These are phyloP conservation scores for Madurella fahalii DNA, from an alignment of 2,329 filamentous ascomycete species.

Conservation along the genomic window DNA sequence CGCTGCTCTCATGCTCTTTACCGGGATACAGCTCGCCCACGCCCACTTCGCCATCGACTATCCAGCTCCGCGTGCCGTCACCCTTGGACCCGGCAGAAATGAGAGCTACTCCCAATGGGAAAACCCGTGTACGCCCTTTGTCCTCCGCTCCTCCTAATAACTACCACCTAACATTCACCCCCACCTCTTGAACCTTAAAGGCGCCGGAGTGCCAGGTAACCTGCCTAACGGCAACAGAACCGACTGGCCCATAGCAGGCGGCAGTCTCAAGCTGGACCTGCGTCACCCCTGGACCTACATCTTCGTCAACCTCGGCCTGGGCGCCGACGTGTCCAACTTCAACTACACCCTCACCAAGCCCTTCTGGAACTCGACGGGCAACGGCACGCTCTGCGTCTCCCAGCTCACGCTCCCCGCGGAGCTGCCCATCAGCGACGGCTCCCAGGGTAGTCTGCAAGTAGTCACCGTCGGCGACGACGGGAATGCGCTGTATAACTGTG, in stretches of 20 bases:
- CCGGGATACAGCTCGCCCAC: slow-evolving; percentile 34
- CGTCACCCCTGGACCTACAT: slow-evolving; percentile 51
- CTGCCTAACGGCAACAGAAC: slow-evolving; percentile 42
- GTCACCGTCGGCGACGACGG: slow-evolving; percentile 57
- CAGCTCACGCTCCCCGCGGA: slow-evolving; percentile 50
- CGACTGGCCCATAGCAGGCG: slow-evolving; percentile 51
- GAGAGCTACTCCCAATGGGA: slow-evolving; percentile 43
- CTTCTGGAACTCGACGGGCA: slow-evolving; percentile 55
- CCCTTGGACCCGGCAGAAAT: slow-evolving; percentile 36
- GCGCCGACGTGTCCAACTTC: slow-evolving; percentile 54
- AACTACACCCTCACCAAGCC: slow-evolving; percentile 62
- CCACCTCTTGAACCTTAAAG: slow-evolving; percentile 28
- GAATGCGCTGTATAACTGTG: slow-evolving; percentile 68
- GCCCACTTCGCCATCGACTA: slow-evolving; percentile 49
- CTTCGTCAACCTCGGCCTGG: slow-evolving; percentile 50
- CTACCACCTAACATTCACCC: background rate
- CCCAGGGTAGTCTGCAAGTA: slow-evolving; percentile 64
- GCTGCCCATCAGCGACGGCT: slow-evolving; percentile 53
- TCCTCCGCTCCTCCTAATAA: background rate
- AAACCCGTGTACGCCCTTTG: slow-evolving; percentile 43
- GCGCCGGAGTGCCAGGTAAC: slow-evolving; percentile 43
- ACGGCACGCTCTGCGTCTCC: slow-evolving; percentile 64
- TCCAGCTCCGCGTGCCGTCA: slow-evolving; percentile 48
- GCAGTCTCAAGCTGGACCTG: slow-evolving; percentile 44
- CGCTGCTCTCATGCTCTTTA: slow-evolving; percentile 33